Base-by-base conservation (phyloP, 2,329 filamentous ascomycete genomes). In the Alternaria postmessia region DNA sequence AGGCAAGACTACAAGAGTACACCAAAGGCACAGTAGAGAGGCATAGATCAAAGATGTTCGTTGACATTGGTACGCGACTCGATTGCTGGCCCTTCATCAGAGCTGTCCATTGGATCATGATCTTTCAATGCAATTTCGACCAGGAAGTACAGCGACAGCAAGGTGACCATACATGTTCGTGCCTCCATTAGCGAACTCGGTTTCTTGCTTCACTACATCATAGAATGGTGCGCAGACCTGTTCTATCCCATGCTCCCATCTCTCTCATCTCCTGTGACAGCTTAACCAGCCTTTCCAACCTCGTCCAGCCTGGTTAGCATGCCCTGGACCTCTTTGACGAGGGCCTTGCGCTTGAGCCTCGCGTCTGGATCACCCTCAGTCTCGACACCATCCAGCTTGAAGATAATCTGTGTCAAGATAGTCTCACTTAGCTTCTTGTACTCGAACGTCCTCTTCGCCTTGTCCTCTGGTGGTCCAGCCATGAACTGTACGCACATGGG, bases 351-450 rank as follows among this genome's bases (percentile, higher is more conserved):
- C 75, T 82, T 86, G 12, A 83, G 79, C 63, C 91, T 84, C 26
- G 90, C 87, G 12, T 89, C 87, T 9, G 81, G 66, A 65, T 91
- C 87, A 5, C 90, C 91, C 48, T 90, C 89, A 0, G 89, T 89
- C 67, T 94, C 91, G 3, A 94, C 87, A 22, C 85, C 88, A 74
- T 95, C 92, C 39, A 93, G 78, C 80, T 94, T 94, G 65, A 95
- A 79, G 38, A 94, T 73, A 3, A 93, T 87, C 68, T 93, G 90
- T 63, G 89, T 87, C 82, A 95, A 83, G 39, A 93, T 85, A 5
- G 89, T 91, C 81, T 95, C 92, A 4, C 87, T 89, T 18, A 95
- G 77, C 74, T 86, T 89, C 75, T 90, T 88, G 75, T 94, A 89
- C 72, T 94, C 90, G 34, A 93, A 91, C 14, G 86, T 85, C 51